A percentile compares a stretch with the other conserved stretches of the same genome.
These are phyloP conservation scores for Rauvolfia tetraphylla DNA, from an alignment of 257 asterid genomes.

Conservation along the genomic window DNA sequence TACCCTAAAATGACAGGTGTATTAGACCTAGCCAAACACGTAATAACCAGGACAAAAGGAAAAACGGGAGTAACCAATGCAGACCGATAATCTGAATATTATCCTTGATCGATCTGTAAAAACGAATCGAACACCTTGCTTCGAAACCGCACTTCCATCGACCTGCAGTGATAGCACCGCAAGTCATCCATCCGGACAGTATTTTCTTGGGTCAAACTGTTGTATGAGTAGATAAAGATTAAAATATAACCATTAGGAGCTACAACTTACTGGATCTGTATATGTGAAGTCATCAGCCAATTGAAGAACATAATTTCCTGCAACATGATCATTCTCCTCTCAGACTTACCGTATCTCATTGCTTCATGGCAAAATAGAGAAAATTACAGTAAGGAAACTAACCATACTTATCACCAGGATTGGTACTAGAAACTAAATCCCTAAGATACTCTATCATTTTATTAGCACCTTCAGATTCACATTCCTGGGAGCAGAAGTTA, in stretches of 20 bases:
- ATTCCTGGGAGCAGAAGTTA: conserved; percentile 50
- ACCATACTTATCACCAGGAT: conserved; percentile 78
- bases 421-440: conserved; percentile 62
- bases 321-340: conserved; percentile 22
- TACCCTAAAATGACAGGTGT: conserved; percentile 49
- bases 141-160: conserved; percentile 83
- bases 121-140: conserved; percentile 85
- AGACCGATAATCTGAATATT: conserved; percentile 82
- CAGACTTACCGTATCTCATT: conserved; percentile 1
- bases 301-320: conserved; percentile 73
- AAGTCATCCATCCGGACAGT: conserved; percentile 8
- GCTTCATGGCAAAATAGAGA: conserved; percentile 3
- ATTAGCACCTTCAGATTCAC: conserved; percentile 88
- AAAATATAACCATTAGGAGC: conserved; percentile 10
- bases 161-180: conserved; percentile 46
- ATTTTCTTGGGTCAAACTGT: background rate
- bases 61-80: conserved; percentile 20
- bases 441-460: conserved; percentile 69
- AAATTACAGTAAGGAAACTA: conserved; percentile 10
- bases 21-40: conserved; percentile 16
- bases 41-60: background rate
- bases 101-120: conserved; percentile 93
- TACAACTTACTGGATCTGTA: conserved; percentile 80
- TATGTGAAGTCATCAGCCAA: conserved; percentile 94
- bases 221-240: background rate